Base-by-base conservation (phyloP, 2,329 filamentous ascomycete species). In the Fusarium chlamydosporum region DNA sequence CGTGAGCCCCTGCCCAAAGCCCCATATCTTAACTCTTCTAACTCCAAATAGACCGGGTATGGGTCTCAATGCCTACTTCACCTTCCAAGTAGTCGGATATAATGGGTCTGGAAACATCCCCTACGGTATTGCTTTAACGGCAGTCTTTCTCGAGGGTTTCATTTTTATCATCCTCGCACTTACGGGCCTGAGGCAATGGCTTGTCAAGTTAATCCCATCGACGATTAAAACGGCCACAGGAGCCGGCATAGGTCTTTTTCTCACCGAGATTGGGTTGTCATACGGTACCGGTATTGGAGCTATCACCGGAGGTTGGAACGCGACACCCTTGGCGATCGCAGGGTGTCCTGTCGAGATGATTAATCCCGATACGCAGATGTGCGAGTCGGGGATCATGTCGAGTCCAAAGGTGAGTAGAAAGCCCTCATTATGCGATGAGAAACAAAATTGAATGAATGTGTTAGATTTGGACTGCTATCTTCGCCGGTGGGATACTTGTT, bases 211-310 rank as follows among this genome's bases (percentile, higher is more conserved):
- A 26, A 92, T 95, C 61, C 92, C 92, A 1, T 85, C 87, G 26
- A 92, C 89, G 40, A 92, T 95, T 79, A 95, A 95, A 78, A 88
- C 94, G 46, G 92, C 92, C 7, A 93, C 91, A 10, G 91, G 91
- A 61, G 91, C 91, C 43, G 92, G 92, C 50, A 94, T 95, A 65
- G 92, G 92, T 20, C 82, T 95, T 2, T 95, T 94, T 73, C 84
- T 93, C 18, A 89, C 89, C 4, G 81, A 91, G 42, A 91, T 91
- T 65, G 89, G 89, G 3, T 81, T 91, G 35, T 92, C 91, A 0
- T 94, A 94, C 75, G 88, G 85, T 61, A 90, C 92, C 61, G 92
- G 92, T 68, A 93, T 95, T 70, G 92, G 92, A 41, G 83, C 91
- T 16, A 85, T 94, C 33, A 89, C 89, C 6, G 91, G 91, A 33